Percentiles rank a stretch among this genome's conserved stretches.
phyloP scores from a whole-genome alignment of 176 grass and related monocot genomes.

The Triticum timopheevii region DNA sequence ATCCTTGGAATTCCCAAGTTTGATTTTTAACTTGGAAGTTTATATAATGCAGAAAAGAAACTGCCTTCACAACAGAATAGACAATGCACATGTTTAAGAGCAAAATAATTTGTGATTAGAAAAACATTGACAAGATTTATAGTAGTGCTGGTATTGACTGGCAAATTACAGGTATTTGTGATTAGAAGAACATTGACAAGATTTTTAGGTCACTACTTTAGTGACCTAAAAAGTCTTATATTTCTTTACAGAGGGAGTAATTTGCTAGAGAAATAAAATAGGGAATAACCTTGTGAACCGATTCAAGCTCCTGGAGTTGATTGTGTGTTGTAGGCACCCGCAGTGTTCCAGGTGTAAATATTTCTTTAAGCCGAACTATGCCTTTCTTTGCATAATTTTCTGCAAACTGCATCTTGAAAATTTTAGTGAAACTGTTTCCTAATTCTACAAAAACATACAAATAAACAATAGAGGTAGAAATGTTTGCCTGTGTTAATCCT shows the following conservation, averaged over 20 bases:
- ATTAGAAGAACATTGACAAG: no score
- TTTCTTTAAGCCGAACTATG: constrained; percentile 83
- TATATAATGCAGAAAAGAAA: not conserved
- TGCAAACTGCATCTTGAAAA: constrained; percentile 64
- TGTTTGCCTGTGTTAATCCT: constrained; percentile 74
- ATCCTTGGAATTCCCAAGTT: not conserved
- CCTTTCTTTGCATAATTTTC: constrained; percentile 96
- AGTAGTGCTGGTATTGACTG: not conserved
- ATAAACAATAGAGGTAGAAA: constrained; percentile 26
- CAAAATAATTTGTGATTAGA: constrained; percentile 8
- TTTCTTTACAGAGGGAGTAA: no score
- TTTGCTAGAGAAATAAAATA: not conserved
- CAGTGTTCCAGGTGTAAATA: constrained; percentile 92
- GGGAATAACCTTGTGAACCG: constrained; percentile 84
- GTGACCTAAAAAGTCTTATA: no score
- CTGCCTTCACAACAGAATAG: not conserved
- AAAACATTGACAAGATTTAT: constrained; percentile 13
- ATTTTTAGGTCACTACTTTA: no score
- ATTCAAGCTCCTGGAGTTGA: constrained; percentile 97
- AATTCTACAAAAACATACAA: constrained; percentile 21
- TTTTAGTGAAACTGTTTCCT: constrained; percentile 20
- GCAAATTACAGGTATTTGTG: not conserved
- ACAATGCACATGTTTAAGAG: not conserved
- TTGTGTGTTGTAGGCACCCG: constrained; percentile 79
- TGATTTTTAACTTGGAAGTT: not conserved